A percentile compares a stretch with the other conserved stretches of the same genome.
Evolutionary conservation across 148 eudicot species (phyloP).

Genomic region (Silene latifolia): DNA sequence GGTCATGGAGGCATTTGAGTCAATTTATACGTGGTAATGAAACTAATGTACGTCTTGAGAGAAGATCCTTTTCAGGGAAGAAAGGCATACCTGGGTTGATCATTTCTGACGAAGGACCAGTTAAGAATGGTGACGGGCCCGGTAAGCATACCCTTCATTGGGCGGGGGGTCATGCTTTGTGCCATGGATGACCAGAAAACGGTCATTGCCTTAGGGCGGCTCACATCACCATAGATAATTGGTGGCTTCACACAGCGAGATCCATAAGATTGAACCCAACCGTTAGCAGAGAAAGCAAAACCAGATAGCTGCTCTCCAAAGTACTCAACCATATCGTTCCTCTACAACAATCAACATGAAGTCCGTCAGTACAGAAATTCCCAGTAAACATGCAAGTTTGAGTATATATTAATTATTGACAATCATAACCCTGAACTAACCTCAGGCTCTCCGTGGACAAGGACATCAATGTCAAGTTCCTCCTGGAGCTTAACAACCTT

Average conservation of each 20-base stretch:
- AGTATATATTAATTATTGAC: not conserved
- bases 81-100: slow-evolving; percentile 75
- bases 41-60: no score
- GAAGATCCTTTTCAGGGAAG: no score
- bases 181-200: slow-evolving; percentile 91
- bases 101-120: slow-evolving; percentile 94
- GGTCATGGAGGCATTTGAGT: no score
- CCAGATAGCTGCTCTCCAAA: slow-evolving; percentile 95
- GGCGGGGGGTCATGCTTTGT: slow-evolving; percentile 93
- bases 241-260: slow-evolving; percentile 99
- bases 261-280: slow-evolving; percentile 95
- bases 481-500: slow-evolving; percentile 90
- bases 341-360: slow-evolving; percentile 35
- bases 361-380: slow-evolving; percentile 3
- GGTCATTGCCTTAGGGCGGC: slow-evolving; percentile 95
- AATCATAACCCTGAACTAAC: slow-evolving; percentile 25
- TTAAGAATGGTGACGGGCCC: slow-evolving; percentile 93
- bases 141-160: slow-evolving; percentile 98
- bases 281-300: slow-evolving; percentile 84
- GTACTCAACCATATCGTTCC: slow-evolving; percentile 97
- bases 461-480: slow-evolving; percentile 89
- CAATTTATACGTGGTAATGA: no score
- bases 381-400: not conserved
- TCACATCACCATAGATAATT: slow-evolving; percentile 92
- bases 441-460: slow-evolving; percentile 96